A percentile compares a stretch with the other conserved stretches of the same genome.
Evolutionary conservation across 495 filamentous ascomycete species (phyloP).

Genomic region (Lasiosphaeris hirsuta): DNA sequence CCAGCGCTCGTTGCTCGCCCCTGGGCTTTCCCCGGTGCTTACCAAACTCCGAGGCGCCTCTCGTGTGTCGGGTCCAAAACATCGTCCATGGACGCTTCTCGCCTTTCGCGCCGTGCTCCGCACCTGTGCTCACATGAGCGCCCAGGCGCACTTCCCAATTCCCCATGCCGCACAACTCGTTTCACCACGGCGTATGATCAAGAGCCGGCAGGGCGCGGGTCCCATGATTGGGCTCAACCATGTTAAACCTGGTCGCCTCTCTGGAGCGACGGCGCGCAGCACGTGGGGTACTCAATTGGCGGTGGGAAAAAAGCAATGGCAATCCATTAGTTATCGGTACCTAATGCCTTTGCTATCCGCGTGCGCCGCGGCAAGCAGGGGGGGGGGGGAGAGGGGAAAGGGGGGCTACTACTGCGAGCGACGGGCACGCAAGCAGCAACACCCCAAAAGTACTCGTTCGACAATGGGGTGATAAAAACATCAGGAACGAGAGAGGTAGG

Average conservation of each 20-base stretch:
- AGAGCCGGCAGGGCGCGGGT: constrained; percentile 14
- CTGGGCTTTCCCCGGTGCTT: background rate
- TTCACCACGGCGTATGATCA: constrained; percentile 14
- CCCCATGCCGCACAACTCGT: constrained; percentile 3
- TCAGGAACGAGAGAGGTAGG: no score
- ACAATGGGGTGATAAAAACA: constrained; percentile 12
- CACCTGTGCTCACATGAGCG: constrained; percentile 22
- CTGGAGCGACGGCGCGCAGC: constrained; percentile 13
- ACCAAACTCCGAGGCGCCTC: background rate
- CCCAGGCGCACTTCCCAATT: background rate
- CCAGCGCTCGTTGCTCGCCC: no score
- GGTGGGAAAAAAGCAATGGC: constrained; percentile 8
- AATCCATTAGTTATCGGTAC: background rate
- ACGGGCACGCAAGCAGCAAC: no score
- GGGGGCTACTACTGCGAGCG: no score
- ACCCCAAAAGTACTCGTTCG: constrained; percentile 8
- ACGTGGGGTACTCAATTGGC: constrained; percentile 21
- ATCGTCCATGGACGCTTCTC: constrained; percentile 7
- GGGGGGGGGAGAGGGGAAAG: background rate
- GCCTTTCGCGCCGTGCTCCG: constrained; percentile 16
- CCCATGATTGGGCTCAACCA: constrained; percentile 19
- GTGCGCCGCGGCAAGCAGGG: constrained; percentile 3
- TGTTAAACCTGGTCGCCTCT: background rate
- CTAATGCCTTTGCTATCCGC: constrained; percentile 27
- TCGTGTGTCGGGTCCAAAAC: constrained; percentile 14